A percentile compares a stretch with the other conserved stretches of the same genome.
Evolutionary conservation across 2,329 filamentous ascomycete genomes (phyloP).

Genomic region (Epicoccum nigrum): DNA sequence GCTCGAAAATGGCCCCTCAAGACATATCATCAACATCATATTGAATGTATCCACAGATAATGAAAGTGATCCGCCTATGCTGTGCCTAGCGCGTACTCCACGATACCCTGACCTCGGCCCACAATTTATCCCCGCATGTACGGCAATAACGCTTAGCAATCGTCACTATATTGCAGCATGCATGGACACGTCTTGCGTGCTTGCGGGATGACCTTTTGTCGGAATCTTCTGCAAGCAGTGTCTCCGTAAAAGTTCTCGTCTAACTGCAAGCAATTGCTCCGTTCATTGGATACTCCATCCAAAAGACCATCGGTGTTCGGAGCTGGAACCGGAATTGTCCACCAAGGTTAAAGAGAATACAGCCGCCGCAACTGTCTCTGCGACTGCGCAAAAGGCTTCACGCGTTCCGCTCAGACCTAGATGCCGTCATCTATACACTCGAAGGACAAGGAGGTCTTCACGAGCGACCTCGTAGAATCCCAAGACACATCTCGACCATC

Average conservation of each 20-base stretch:
- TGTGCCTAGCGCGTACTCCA: constrained; percentile 3
- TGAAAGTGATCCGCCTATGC: too few species aligned
- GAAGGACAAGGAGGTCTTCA: constrained; percentile 23
- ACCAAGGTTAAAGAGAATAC: not conserved
- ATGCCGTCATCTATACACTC: constrained; percentile 23
- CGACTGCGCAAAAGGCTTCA: not conserved
- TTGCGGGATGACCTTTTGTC: not conserved
- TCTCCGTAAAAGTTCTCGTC: too few species aligned
- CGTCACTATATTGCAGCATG: constrained; percentile 11
- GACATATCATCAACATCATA: too few species aligned
- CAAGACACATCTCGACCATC: constrained; percentile 22
- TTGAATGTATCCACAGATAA: too few species aligned
- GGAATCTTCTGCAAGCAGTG: too few species aligned
- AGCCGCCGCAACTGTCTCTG: not conserved
- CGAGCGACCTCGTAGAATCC: constrained; percentile 22
- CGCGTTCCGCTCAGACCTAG: not conserved
- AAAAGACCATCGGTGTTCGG: constrained; percentile 2
- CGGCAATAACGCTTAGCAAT: constrained; percentile 34
- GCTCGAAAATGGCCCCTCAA: too few species aligned
- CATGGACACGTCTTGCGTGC: not conserved
- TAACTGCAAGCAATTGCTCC: too few species aligned
- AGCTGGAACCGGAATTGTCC: not conserved
- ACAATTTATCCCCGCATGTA: constrained; percentile 29
- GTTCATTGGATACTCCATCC: not conserved
- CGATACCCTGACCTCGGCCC: constrained; percentile 35